phyloP scores from a whole-genome alignment of 768 basidiomycete species.

The Nidularia pulvinata region DNA sequence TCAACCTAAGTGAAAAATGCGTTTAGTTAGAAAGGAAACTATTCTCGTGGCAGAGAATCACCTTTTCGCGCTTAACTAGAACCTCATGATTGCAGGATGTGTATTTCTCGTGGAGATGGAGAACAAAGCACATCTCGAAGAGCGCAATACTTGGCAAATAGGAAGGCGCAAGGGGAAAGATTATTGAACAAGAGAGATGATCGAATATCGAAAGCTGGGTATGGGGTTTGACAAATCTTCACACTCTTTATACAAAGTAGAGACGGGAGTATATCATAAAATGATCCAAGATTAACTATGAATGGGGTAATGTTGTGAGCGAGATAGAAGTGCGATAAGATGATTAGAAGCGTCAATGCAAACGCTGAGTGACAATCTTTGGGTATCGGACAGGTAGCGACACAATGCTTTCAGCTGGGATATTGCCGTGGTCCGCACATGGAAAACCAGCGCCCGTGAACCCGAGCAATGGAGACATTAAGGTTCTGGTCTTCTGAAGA shows the following conservation, averaged over 20 bases:
- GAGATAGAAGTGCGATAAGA: too few species aligned
- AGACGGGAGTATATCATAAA: too few species aligned
- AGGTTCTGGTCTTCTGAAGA: too few species aligned
- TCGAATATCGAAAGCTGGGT: background rate
- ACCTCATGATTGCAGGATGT: conserved; percentile 12
- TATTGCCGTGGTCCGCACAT: too few species aligned
- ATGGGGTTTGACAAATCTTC: background rate
- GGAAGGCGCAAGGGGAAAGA: background rate
- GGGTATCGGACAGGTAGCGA: too few species aligned
- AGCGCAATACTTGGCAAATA: background rate
- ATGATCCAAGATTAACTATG: too few species aligned
- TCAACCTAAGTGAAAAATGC: conserved; percentile 36
- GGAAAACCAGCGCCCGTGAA: too few species aligned
- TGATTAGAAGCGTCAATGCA: too few species aligned
- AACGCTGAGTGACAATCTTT: too few species aligned
- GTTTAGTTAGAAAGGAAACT: background rate
- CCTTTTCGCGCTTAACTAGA: conserved; percentile 15
- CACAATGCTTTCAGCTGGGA: too few species aligned
- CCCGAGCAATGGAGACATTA: too few species aligned
- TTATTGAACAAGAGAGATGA: background rate
- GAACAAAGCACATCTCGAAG: conserved; percentile 21
- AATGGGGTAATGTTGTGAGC: too few species aligned
- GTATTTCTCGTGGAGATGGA: conserved; percentile 9
- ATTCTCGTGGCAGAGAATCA: background rate
- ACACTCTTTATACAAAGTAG: background rate